Evolutionary conservation across 495 filamentous ascomycete genomes (phyloP), one percentile per base, ranked within the genome.

Genomic region (Xylaria intraflava): DNA sequence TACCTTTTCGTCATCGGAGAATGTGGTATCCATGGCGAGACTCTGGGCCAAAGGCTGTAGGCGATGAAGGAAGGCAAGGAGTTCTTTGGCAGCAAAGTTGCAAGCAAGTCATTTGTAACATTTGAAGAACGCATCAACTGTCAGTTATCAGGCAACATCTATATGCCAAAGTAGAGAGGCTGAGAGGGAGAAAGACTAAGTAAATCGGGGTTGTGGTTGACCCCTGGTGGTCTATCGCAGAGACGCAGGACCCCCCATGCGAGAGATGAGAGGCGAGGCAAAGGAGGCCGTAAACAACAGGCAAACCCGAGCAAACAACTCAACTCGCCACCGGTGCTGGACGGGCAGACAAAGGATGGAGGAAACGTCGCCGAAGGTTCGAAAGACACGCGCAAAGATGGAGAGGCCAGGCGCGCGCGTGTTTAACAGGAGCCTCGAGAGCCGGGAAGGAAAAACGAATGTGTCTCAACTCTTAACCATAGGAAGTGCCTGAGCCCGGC

Each of bases 1-100:
- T 71, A 77, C 74, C 74, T 75, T 77, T 65, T 77, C 74, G 55
- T 61, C 64, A 49, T 76, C 71, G 39, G 62, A 73, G 62, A 77
- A 76, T 53, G 63, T 66, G 57, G 72, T 66, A 53, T 73, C 71
- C 72, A 77, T 77, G 60, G 53, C 61, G 66, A 57, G 54, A 54
- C 48, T 51, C 58, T 62, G 42, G 53, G 61, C 55, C 54, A 47
- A 46, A 64, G 55, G 59, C 57, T 44, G 65, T 56, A 56, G 61
- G 54, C 61, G 61, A 67, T 64, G 57, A 51, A 51, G 44, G 60
- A 64, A 58, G 56, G 57, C 55, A 62, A 64, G 59, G 61, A 49
- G 51, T 63, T 48, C 26, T 55, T 56, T 60, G 66, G 56, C 62
- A 59, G 56, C 64, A 58, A 57, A 62, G 57, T 51, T 57, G 65